Evolutionary conservation across 2,329 filamentous ascomycete genomes (phyloP).

Genomic region (Stachybotrys elegans): DNA sequence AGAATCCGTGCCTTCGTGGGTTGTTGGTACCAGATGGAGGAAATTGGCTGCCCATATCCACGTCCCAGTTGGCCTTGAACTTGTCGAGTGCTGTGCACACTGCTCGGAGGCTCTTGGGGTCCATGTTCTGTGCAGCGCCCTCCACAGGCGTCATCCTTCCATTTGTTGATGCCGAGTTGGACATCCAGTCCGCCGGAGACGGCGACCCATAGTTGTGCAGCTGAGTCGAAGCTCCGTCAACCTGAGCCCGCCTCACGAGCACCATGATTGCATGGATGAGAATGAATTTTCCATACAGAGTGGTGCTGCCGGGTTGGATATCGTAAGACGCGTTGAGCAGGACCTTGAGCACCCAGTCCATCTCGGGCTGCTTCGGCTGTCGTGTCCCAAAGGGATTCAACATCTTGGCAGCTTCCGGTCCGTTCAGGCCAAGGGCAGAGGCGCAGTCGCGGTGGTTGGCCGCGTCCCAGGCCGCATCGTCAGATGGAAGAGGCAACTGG

Average conservation of each 20-base stretch:
- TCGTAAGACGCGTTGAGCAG: conserved; percentile 54
- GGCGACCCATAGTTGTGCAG: conserved; percentile 46
- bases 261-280: conserved; percentile 64
- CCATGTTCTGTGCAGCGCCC: conserved; percentile 26
- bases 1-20: conserved; percentile 61
- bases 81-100: conserved; percentile 59
- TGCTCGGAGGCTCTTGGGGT: conserved; percentile 41
- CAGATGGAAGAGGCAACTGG: conserved; percentile 61
- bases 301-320: conserved; percentile 62
- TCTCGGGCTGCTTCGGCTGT: conserved; percentile 58
- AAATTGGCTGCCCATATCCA: conserved; percentile 64
- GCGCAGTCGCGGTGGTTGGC: conserved; percentile 54
- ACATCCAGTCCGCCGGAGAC: conserved; percentile 54
- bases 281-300: conserved; percentile 69
- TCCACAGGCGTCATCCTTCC: conserved; percentile 42
- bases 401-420: conserved; percentile 46
- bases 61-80: conserved; percentile 69
- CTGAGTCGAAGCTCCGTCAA: conserved; percentile 31
- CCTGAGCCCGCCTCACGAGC: conserved; percentile 46
- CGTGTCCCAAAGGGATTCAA: conserved; percentile 59
- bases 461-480: conserved; percentile 72
- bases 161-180: conserved; percentile 34
- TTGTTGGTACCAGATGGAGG: conserved; percentile 46
- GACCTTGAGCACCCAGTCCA: conserved; percentile 56
- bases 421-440: conserved; percentile 59